Base-by-base conservation (phyloP, 495 filamentous ascomycete genomes). In the Penicilliopsis zonata region DNA sequence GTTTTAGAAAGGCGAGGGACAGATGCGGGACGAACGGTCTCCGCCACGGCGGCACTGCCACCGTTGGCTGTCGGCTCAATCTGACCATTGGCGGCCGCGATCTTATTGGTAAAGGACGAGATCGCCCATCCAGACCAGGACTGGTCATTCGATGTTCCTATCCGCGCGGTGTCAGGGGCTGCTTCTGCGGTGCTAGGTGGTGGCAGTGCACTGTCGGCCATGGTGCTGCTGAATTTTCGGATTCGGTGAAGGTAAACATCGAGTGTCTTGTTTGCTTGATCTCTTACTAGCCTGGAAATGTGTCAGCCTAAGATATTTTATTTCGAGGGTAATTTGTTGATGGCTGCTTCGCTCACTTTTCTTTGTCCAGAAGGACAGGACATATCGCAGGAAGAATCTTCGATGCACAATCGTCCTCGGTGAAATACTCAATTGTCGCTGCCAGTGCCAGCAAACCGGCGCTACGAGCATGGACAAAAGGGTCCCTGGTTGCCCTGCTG, bases 101-200 rank as follows among this genome's bases (percentile, higher is more conserved):
- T 49, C 46, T 92, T 95, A 54, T 94, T 94, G 3, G 90, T 94
- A 55, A 98, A 95, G n/a, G 84, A 93, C 2, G 90, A 94, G 28
- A 98, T 94, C 0, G 90, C 90, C 90, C 90, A 98, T 25, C 92
- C 90, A 4, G 88, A 75, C 92, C 88, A 95, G 3, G 76, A 72
- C 9, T 76, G 73, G 35, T 80, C 74, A 33, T 65, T 74, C 8
- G 80, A 77, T 1, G 82, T 90, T 35, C 77, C 79, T 62, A 92
- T 87, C 13, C 82, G 72, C 3, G 67, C 59, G 4, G 70, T 53
- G 12, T 59, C 42, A 52, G 62, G 51, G 62, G 54, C 18, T 30
- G 57, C 36, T 18, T 57, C 55, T 9, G 52, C 26, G 8, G 53
- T 37, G 13, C 45, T 41, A 2, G 67, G 46, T 4, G 70, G 52